Percentiles rank a stretch among this genome's conserved stretches.
These are phyloP conservation scores for Penicillium sp. DNA, from an alignment of 2,329 filamentous ascomycete species.

Conservation along the genomic window DNA sequence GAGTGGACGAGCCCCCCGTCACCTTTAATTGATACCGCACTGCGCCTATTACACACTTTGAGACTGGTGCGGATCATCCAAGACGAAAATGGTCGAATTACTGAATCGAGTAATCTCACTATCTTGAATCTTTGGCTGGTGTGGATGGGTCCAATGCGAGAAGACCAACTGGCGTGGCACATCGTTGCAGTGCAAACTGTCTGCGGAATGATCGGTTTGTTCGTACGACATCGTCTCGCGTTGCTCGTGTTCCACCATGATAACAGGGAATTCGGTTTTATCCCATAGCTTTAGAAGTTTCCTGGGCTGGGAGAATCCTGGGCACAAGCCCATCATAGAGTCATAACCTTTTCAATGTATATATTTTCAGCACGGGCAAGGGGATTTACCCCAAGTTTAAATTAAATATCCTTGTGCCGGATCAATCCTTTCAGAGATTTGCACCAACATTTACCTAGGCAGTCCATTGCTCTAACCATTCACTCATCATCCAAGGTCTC, in stretches of 20 bases:
- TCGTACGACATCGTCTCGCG: constrained; percentile 81
- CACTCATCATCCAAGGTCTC: constrained; percentile 4
- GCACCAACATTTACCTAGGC: background rate
- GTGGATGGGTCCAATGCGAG: constrained; percentile 86
- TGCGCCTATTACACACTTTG: constrained; percentile 68
- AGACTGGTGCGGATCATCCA: constrained; percentile 65
- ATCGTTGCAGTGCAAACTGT: constrained; percentile 73
- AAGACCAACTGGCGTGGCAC: constrained; percentile 77
- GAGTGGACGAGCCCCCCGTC: constrained; percentile 71
- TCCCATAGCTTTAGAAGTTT: constrained; percentile 6
- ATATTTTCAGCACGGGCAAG: background rate
- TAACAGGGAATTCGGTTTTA: constrained; percentile 53
- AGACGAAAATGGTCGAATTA: constrained; percentile 67
- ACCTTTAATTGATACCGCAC: constrained; percentile 57
- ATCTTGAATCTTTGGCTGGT: constrained; percentile 95
- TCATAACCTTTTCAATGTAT: constrained; percentile 9
- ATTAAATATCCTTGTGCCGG: background rate
- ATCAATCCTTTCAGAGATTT: background rate
- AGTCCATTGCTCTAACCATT: background rate
- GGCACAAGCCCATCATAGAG: background rate
- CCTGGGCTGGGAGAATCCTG: too few relatives aligned
- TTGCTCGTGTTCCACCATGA: constrained; percentile 86
- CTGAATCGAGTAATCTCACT: constrained; percentile 85
- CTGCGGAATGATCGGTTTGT: constrained; percentile 76
- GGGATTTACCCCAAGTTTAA: background rate